Evolutionary conservation across 805 yeast genomes (phyloP).

Genomic region (Brettanomyces anomalus): DNA sequence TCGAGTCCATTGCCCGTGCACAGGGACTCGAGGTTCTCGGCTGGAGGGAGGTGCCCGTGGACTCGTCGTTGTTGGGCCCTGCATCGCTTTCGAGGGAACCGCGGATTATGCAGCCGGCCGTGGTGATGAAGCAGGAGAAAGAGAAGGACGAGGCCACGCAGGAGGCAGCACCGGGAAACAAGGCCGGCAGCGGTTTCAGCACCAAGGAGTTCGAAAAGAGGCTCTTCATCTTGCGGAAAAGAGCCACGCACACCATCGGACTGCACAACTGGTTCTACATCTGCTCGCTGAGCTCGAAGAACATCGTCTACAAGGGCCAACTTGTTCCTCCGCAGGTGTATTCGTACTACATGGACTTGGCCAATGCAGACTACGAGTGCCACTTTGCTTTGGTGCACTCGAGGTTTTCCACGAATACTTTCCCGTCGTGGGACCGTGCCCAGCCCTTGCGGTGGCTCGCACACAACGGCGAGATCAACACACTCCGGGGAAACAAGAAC

Average conservation of each 20-base stretch:
- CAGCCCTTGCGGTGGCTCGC: slow-evolving; percentile 97
- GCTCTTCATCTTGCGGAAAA: slow-evolving; percentile 80
- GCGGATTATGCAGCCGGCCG: slow-evolving; percentile 82
- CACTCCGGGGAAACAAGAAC: slow-evolving; percentile 94
- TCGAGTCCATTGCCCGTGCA: slow-evolving; percentile 69
- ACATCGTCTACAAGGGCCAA: slow-evolving; percentile 96
- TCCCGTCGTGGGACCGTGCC: slow-evolving; percentile 99
- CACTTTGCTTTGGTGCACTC: slow-evolving; percentile 96
- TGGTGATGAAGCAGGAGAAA: slow-evolving; percentile 40
- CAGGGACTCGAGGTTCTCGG: slow-evolving; percentile 79
- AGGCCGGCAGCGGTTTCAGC: background rate
- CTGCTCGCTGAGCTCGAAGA: slow-evolving; percentile 80
- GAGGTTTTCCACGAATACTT: slow-evolving; percentile 94
- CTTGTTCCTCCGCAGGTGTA: slow-evolving; percentile 94
- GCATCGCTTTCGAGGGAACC: slow-evolving; percentile 95
- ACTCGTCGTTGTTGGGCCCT: slow-evolving; percentile 89
- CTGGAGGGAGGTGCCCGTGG: slow-evolving; percentile 94
- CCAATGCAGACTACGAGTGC: slow-evolving; percentile 85
- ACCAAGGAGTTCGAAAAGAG: slow-evolving; percentile 58
- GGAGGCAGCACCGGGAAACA: slow-evolving; percentile 8
- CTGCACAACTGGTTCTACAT: slow-evolving; percentile 96
- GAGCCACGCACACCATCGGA: slow-evolving; percentile 84
- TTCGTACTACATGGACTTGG: slow-evolving; percentile 87
- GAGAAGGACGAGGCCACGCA: slow-evolving; percentile 32
- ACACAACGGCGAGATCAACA: slow-evolving; percentile 97